Percentiles rank a stretch among this genome's conserved stretches.
These are phyloP conservation scores for Apiospora marii DNA, from an alignment of 2,329 filamentous ascomycete genomes.

Conservation along the genomic window DNA sequence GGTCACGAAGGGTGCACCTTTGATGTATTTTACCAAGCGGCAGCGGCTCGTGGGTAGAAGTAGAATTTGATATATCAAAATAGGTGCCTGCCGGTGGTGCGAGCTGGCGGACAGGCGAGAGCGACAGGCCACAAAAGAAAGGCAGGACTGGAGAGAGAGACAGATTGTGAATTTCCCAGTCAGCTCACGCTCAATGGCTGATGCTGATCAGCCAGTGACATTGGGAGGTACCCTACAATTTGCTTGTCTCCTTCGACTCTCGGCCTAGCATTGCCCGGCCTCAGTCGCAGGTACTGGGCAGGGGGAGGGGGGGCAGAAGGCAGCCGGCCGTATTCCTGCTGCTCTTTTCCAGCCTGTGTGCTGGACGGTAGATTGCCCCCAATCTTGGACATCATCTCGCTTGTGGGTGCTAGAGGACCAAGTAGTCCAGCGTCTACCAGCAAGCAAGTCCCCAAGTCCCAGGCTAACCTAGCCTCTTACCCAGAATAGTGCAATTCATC, in stretches of 20 bases:
- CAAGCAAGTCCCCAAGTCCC: neutral
- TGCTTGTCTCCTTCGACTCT: constrained; percentile 13
- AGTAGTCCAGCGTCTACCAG: constrained; percentile 1
- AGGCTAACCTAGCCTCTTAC: neutral
- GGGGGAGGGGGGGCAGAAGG: neutral
- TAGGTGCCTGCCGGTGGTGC: neutral
- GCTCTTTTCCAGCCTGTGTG: neutral
- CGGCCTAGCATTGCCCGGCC: constrained; percentile 19
- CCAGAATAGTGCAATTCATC: constrained; percentile 22
- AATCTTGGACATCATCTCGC: constrained; percentile 24
- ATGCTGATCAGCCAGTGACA: constrained; percentile 13
- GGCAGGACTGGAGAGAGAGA: neutral
- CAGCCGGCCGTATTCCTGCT: constrained; percentile 11
- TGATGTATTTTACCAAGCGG: neutral
- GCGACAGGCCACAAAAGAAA: neutral
- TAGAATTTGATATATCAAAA: neutral
- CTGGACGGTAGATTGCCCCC: constrained; percentile 17
- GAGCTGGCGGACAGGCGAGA: neutral
- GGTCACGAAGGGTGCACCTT: neutral
- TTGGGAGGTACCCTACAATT: constrained; percentile 15
- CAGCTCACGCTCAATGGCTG: neutral
- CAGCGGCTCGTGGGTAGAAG: neutral
- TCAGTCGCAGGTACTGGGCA: neutral
- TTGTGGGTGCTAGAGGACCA: constrained; percentile 19
- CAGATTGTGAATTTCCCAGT: constrained; percentile 14